Evolutionary conservation across 768 basidiomycete genomes (phyloP), one percentile per base, ranked within the genome.

Genomic region (Boletales sp.): DNA sequence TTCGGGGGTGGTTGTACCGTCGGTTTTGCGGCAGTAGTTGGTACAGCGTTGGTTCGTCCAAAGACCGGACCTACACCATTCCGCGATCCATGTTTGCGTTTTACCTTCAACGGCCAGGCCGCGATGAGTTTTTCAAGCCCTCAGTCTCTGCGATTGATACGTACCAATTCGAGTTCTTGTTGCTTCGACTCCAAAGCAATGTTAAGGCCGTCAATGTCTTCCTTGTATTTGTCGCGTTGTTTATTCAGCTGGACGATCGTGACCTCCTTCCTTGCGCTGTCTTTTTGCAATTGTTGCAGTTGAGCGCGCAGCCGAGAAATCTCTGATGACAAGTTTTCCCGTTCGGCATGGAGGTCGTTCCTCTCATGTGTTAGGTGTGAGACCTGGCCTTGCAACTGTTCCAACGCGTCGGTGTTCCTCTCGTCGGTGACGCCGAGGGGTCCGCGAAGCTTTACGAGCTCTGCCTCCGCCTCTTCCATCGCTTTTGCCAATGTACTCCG

Each of bases 111-210:
- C 24, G 24, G 6, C 3, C 24, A 27, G 21, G 60, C 19, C 36
- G 40, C 35, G 27, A 15, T 52, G 2, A 63, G 12, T 14, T 6
- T 51, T 12, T 32, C 19, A 21, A 27, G 32, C 13, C 14, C 13
- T 11, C 9, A 19, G 15, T n/a, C 12, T n/a, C 9, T 10, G 29
- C 35, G 13, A 36, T 59, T 48, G 17, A 27, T 38, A 75, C 81
- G 46, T 51, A 97, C 94, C 67, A 94, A 63, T 64, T 95, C 92
- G 35, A 97, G 72, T 66, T 95, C 94, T 66, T 94, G 92, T 61
- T 97, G 94, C 69, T 97, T 97, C 21, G 91, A 85, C 67, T 94
- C 91, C 47, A 97, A 69, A 0, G 93, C 94, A 32, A 94, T 92
- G 59, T 95, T 94, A 58, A 95, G 69, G n/a, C 89, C 87, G 42